phyloP scores from a whole-genome alignment of 805 yeast species.

The Starmerella apis region DNA sequence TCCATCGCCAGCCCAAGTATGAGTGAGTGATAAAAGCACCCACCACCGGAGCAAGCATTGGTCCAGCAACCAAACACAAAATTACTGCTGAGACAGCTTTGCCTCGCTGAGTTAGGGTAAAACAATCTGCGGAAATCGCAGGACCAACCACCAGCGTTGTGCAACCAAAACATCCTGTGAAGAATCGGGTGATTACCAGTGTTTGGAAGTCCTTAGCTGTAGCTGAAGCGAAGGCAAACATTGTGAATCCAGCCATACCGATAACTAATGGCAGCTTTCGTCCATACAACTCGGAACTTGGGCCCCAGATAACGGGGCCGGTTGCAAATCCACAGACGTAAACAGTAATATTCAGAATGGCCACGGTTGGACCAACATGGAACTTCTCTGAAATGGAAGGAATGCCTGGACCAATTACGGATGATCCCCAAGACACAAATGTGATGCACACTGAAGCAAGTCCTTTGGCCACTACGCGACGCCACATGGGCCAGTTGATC shows the following conservation, averaged over 20 bases:
- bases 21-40: constrained; percentile 34
- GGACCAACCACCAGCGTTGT: constrained; percentile 53
- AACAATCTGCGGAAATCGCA: constrained; percentile 50
- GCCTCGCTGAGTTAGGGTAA: constrained; percentile 43
- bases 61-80: constrained; percentile 39
- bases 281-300: constrained; percentile 42
- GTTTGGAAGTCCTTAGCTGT: constrained; percentile 42
- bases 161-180: constrained; percentile 50
- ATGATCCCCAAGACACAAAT: constrained; percentile 37
- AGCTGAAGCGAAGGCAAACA: constrained; percentile 44
- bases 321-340: constrained; percentile 57
- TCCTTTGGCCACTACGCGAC: constrained; percentile 28
- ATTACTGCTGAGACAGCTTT: constrained; percentile 43
- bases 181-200: constrained; percentile 45
- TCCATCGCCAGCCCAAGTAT: constrained; percentile 47
- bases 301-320: constrained; percentile 60
- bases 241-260: constrained; percentile 27
- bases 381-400: constrained; percentile 32
- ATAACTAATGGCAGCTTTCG: constrained; percentile 42
- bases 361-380: constrained; percentile 39
- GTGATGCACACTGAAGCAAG: constrained; percentile 33
- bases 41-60: constrained; percentile 41
- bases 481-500: constrained; percentile 40
- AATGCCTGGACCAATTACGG: constrained; percentile 37
- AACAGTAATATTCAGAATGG: constrained; percentile 46